Base-by-base conservation (phyloP, 345 rosid species). In the Passiflora organensis region DNA sequence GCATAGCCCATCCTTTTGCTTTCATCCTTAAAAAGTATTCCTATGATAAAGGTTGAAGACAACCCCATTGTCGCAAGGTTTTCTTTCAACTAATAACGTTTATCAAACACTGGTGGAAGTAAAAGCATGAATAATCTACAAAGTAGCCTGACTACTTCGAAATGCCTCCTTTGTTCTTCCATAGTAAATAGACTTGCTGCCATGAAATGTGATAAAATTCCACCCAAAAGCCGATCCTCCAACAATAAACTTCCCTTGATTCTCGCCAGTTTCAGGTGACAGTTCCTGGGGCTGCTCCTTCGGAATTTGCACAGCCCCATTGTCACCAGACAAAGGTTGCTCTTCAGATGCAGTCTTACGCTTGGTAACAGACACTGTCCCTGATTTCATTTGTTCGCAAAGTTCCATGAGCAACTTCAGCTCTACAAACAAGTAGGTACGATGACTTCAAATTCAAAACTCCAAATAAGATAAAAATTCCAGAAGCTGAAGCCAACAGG, bases 221-320 rank as follows among this genome's bases (percentile, higher is more conserved):
- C 99, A 93, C 43, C 95, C 99, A 60, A 86, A 86, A 23, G 87
- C 87, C 0, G 95, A 89, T 13, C 95, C 89, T 17, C 96, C 99
- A n/a, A 82, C 77, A 37, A 82, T 70, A n/a, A 59, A 46, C 2
- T 76, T 52, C 22, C 65, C 67, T 1, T 53, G 66, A 38, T 58
- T 53, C 58, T 60, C 63, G 25, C 55, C 42, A 46, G 65, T 66
- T n/a, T 60, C 72, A 45, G 78, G 39, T 53, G 48, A 73, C 41
- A 11, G 82, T 63, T 48, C 51, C 51, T 73, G 78, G 43, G 43
- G 49, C 51, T 52, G 71, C 43, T 55, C 41, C 16, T 25, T 56
- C 28, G 55, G 73, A 48, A 63, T 68, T 59, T 63, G 62, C 36
- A 18, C 53, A 43, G 45, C 39, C n/a, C 74, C 71, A 65, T 72